Percentiles rank a stretch among this genome's conserved stretches.
phyloP scores from a whole-genome alignment of 2,329 filamentous ascomycete species.

The Fusarium coffeatum region DNA sequence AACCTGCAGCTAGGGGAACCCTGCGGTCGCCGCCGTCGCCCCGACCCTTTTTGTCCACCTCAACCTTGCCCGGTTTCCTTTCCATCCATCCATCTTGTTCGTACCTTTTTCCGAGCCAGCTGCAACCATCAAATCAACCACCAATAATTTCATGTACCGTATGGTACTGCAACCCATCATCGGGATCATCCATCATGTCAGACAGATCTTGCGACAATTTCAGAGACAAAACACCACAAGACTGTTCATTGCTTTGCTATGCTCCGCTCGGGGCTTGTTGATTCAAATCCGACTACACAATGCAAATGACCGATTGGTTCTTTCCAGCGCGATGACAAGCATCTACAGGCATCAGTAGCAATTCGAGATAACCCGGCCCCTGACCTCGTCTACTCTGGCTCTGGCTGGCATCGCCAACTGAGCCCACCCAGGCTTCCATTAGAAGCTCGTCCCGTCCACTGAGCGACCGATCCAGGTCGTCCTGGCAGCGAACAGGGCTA shows the following conservation, averaged over 20 bases:
- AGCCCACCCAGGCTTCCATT: constrained; percentile 34
- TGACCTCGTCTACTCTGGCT: constrained; percentile 32
- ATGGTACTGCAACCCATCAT: constrained; percentile 24
- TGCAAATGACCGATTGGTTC: background rate
- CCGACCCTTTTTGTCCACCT: constrained; percentile 38
- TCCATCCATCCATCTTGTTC: constrained; percentile 18
- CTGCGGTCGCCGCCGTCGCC: constrained; percentile 37
- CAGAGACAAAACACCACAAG: background rate
- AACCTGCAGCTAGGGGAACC: constrained; percentile 36
- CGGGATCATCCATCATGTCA: constrained; percentile 23
- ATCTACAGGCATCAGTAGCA: constrained; percentile 19
- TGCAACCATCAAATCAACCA: constrained; percentile 27
- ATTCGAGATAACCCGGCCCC: constrained; percentile 34
- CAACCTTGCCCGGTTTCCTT: constrained; percentile 10
- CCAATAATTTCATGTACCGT: constrained; percentile 22
- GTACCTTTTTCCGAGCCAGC: background rate
- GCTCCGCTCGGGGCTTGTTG: background rate
- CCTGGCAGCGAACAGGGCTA: constrained; percentile 39
- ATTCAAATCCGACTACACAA: background rate
- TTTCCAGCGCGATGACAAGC: constrained; percentile 11
- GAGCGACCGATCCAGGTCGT: constrained; percentile 33
- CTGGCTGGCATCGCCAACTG: constrained; percentile 27
- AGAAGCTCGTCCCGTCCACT: constrained; percentile 36
- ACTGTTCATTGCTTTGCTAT: background rate
- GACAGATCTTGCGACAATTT: background rate